phyloP scores from a whole-genome alignment of 352 stramenopile genomes.

The Pythium rishiriense region DNA sequence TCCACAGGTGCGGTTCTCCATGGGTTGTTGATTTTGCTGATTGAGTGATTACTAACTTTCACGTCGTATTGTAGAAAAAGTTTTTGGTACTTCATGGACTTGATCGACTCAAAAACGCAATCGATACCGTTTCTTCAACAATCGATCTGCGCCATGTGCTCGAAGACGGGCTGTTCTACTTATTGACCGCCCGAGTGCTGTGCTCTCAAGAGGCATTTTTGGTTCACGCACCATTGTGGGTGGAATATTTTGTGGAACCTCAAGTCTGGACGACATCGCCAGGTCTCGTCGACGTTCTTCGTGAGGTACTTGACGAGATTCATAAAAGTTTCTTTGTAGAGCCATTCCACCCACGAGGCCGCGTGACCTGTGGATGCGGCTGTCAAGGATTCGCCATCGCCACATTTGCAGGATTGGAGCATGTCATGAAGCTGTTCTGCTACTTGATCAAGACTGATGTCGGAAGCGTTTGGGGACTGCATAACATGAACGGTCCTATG shows the following conservation, averaged over 20 bases:
- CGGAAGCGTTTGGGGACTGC: background rate
- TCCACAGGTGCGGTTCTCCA: background rate
- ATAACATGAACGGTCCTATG: background rate
- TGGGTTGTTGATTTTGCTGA: background rate
- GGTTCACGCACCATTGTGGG: constrained; percentile 5
- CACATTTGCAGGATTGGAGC: background rate
- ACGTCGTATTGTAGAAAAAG: constrained; percentile 11
- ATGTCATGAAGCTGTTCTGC: background rate
- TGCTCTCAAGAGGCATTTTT: constrained; percentile 6
- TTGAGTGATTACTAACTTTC: background rate
- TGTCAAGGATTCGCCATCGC: background rate
- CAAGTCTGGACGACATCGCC: constrained; percentile 4
- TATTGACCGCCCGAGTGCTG: background rate
- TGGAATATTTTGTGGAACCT: constrained; percentile 8
- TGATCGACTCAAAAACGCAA: constrained; percentile 4
- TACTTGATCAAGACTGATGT: background rate
- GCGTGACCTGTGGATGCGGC: constrained; percentile 7
- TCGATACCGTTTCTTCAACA: background rate
- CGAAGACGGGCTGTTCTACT: background rate
- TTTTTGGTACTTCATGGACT: constrained; percentile 4
- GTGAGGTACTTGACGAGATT: constrained; percentile 1
- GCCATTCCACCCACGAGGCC: background rate
- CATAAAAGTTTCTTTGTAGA: background rate
- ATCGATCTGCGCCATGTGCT: background rate
- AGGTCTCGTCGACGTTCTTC: background rate